Evolutionary conservation across 78 protist genomes (phyloP).

Genomic region (Chrysochromulina tobinii): DNA sequence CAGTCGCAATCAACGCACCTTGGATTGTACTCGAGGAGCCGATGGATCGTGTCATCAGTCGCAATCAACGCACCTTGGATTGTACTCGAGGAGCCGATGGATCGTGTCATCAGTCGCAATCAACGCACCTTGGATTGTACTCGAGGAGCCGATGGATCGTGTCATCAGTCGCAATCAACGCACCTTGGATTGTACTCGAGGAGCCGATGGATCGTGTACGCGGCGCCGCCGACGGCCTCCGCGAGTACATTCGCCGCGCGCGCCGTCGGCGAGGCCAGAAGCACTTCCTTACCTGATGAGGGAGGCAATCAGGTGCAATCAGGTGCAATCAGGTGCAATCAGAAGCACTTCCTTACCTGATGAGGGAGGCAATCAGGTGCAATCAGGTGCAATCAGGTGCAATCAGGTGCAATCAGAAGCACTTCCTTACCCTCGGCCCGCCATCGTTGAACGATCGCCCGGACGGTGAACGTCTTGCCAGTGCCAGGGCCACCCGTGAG

Average conservation of each 20-base stretch:
- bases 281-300: not conserved
- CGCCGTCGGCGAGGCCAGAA: constrained; percentile 18
- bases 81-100: no score
- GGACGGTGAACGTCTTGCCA: constrained; percentile 19
- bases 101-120: no score
- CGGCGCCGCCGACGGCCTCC: not conserved
- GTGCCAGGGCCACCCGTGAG: constrained; percentile 29
- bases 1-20: no score
- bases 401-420: not conserved
- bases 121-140: no score
- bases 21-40: not conserved
- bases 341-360: no score
- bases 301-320: no score
- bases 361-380: no score
- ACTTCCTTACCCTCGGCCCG: not conserved
- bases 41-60: constrained; percentile 9
- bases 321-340: no score
- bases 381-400: no score
- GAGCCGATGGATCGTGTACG: not conserved
- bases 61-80: no score
- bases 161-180: no score
- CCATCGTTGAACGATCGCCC: not conserved
- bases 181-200: not conserved
- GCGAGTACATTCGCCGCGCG: constrained; percentile 2
- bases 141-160: no score